A percentile compares a stretch with the other conserved stretches of the same genome.
These are phyloP conservation scores for Chaetothyriales sp. DNA, from an alignment of 2,329 filamentous ascomycete genomes.

Conservation along the genomic window DNA sequence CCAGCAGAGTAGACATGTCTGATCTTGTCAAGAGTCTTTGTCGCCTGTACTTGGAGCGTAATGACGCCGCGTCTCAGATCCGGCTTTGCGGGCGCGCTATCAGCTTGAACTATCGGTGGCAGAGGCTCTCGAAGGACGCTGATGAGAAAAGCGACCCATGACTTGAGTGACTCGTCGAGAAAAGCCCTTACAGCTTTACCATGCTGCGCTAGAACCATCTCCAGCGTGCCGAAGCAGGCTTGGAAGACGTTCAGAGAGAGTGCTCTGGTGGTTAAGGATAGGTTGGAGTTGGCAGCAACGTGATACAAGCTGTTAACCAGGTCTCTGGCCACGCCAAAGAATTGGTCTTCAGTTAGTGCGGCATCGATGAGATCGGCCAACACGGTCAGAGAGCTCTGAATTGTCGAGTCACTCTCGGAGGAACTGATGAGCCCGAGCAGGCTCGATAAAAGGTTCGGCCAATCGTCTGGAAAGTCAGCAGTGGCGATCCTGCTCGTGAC, in stretches of 20 bases:
- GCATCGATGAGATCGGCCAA: constrained; percentile 84
- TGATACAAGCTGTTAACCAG: constrained; percentile 73
- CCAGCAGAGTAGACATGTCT: constrained; percentile 68
- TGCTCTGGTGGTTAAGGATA: constrained; percentile 62
- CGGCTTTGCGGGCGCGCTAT: constrained; percentile 37
- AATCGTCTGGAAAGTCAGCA: constrained; percentile 84
- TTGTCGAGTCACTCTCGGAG: constrained; percentile 57
- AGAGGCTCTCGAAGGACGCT: constrained; percentile 59
- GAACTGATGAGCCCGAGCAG: constrained; percentile 60
- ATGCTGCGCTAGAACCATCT: constrained; percentile 92
- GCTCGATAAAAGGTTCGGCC: constrained; percentile 74
- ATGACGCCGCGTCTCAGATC: constrained; percentile 64
- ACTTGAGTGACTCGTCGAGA: constrained; percentile 66
- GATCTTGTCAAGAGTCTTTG: constrained; percentile 83
- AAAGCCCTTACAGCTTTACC: constrained; percentile 73
- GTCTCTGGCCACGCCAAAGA: constrained; percentile 75
- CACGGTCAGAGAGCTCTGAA: constrained; percentile 80
- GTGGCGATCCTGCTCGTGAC: constrained; percentile 88
- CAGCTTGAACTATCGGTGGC: constrained; percentile 27
- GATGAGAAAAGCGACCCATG: constrained; percentile 84
- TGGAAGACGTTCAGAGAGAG: constrained; percentile 82
- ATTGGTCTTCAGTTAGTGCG: constrained; percentile 83
- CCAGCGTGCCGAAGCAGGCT: constrained; percentile 82
- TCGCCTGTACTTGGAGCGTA: constrained; percentile 80
- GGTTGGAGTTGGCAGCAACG: constrained; percentile 59